Percentiles rank a stretch among this genome's conserved stretches.
phyloP scores from a whole-genome alignment of 495 filamentous ascomycete genomes.

The Annulohypoxylon stygium region DNA sequence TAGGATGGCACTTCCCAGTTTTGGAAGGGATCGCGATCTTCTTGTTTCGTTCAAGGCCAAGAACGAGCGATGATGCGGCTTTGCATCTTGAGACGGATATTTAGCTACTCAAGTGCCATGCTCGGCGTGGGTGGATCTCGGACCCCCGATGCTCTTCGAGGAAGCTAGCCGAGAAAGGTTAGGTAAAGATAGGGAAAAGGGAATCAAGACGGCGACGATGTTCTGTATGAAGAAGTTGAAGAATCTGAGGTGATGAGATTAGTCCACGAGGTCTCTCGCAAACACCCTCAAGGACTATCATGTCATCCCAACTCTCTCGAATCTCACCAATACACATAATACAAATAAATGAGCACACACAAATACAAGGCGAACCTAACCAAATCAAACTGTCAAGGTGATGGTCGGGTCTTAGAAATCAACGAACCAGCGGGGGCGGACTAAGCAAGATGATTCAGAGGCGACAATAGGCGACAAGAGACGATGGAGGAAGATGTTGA shows the following conservation, averaged over 20 bases:
- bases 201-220: conserved; percentile 6
- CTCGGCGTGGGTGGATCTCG: conserved; percentile 33
- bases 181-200: conserved; percentile 16
- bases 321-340: background rate
- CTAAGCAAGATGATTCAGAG: conserved; percentile 21
- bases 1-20: conserved; percentile 46
- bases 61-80: conserved; percentile 37
- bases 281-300: background rate
- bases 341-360: background rate
- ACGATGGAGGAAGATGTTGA: conserved; percentile 39
- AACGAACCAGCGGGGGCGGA: conserved; percentile 29
- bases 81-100: conserved; percentile 27
- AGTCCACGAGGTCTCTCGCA: conserved; percentile 1
- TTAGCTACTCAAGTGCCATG: conserved; percentile 12
- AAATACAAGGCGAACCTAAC: background rate
- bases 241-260: background rate
- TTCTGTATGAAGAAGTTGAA: conserved; percentile 5
- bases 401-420: conserved; percentile 8
- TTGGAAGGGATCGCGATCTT: conserved; percentile 43
- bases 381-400: no score
- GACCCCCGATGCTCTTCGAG: conserved; percentile 11
- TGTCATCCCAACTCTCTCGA: background rate
- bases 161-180: conserved; percentile 6
- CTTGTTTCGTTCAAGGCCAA: conserved; percentile 29
- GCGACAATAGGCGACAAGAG: background rate